Percentiles rank a stretch among this genome's conserved stretches.
Conservation (phyloP, 805 yeast genomes). For the Starmerella floricola region DNA sequence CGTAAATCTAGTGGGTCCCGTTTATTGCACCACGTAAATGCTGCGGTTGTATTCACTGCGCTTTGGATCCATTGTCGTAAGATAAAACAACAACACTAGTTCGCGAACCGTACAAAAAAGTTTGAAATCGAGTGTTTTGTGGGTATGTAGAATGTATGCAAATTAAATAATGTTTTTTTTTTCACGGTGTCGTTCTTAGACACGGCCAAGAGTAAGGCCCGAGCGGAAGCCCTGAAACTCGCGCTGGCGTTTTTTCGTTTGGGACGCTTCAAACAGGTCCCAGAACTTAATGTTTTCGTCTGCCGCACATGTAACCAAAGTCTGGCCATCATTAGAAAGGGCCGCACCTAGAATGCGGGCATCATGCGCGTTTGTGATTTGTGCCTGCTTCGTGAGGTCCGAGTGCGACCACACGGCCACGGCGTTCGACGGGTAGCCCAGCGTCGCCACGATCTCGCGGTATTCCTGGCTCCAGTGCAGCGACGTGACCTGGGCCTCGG, state of each 20-base stretch:
- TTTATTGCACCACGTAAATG: no score
- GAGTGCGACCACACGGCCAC: slow-evolving; percentile 79
- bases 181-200: neutral
- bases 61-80: no score
- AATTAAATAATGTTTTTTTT: neutral
- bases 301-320: slow-evolving; percentile 88
- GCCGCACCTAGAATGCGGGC: slow-evolving; percentile 73
- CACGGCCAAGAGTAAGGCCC: neutral
- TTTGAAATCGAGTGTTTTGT: no score
- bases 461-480: slow-evolving; percentile 62
- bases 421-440: slow-evolving; percentile 82
- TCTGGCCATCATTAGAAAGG: slow-evolving; percentile 78
- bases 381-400: slow-evolving; percentile 74
- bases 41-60: no score
- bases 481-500: slow-evolving; percentile 91
- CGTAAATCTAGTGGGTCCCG: no score
- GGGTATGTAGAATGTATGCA: no score
- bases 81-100: no score
- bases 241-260: neutral
- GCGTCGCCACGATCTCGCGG: slow-evolving; percentile 79
- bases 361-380: slow-evolving; percentile 74
- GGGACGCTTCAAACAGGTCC: slow-evolving; percentile 58
- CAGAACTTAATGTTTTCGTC: slow-evolving; percentile 94
- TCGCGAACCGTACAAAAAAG: no score
- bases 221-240: neutral